A percentile compares a stretch with the other conserved stretches of the same genome.
phyloP scores from a whole-genome alignment of 345 rosid genomes.

The Eutrema heterophyllum region DNA sequence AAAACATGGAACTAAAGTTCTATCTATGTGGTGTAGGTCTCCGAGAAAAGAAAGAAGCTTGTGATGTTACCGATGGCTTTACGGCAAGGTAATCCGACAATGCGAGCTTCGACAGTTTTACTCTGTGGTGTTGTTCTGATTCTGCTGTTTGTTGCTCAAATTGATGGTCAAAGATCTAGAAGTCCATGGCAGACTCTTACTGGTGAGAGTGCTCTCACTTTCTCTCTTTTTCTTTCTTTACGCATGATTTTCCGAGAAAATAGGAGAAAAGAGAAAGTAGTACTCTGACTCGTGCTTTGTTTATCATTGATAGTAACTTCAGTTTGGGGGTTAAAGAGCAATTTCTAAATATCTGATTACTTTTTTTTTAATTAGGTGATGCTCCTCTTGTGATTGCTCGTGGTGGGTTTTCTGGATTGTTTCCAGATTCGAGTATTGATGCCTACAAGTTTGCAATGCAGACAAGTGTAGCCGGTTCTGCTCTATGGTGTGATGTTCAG shows the following conservation, averaged over 20 bases:
- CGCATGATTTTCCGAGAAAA: neutral
- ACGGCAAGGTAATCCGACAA: neutral
- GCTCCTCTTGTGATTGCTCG: constrained; percentile 60
- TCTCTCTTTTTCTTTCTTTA: neutral
- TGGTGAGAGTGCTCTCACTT: constrained; percentile 30
- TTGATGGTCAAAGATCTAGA: constrained; percentile 43
- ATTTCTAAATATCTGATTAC: neutral
- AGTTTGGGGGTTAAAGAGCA: neutral
- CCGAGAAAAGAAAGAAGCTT: neutral
- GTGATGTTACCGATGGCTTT: neutral
- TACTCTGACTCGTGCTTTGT: neutral
- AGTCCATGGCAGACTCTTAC: constrained; percentile 40
- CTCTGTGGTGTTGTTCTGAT: constrained; percentile 14
- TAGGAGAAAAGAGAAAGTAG: neutral
- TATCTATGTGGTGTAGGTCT: too few relatives aligned
- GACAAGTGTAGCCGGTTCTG: constrained; percentile 27
- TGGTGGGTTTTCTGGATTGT: constrained; percentile 82
- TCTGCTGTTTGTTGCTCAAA: constrained; percentile 26
- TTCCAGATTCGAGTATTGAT: constrained; percentile 47
- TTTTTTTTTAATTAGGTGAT: constrained; percentile 35
- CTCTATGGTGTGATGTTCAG: constrained; percentile 78
- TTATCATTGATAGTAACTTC: too few relatives aligned
- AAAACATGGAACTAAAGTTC: too few relatives aligned
- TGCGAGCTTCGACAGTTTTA: neutral
- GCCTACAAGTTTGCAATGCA: constrained; percentile 39